Conservation (phyloP, 352 stramenopile species). For the Phytophthora megakarya region DNA sequence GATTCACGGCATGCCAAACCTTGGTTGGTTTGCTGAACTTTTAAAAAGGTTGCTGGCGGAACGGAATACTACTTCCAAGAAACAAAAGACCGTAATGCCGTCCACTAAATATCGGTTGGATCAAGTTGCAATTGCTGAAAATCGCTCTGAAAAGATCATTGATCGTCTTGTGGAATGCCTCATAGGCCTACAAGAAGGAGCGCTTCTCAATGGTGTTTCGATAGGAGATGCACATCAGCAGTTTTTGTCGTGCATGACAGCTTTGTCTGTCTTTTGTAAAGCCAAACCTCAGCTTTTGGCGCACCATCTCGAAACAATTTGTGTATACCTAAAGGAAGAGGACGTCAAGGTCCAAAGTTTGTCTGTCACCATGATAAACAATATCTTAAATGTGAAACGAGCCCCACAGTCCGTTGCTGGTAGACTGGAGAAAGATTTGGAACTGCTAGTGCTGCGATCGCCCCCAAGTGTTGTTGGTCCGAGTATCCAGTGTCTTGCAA, state of each 20-base stretch:
- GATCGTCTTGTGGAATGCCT: conserved; percentile 66
- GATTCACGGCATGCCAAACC: conserved; percentile 67
- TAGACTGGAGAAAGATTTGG: conserved; percentile 68
- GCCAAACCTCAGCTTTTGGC: conserved; percentile 62
- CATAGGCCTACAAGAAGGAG: conserved; percentile 76
- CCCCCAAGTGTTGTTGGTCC: conserved; percentile 85
- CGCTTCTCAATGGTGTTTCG: conserved; percentile 55
- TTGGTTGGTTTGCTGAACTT: conserved; percentile 76
- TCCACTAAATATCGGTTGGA: conserved; percentile 48
- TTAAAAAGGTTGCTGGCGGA: conserved; percentile 63
- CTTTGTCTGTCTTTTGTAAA: conserved; percentile 78
- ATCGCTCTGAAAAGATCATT: conserved; percentile 69
- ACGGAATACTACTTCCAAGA: conserved; percentile 15
- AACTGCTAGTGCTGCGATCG: conserved; percentile 57
- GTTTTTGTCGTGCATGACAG: conserved; percentile 79
- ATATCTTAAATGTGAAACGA: conserved; percentile 64
- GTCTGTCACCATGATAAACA: conserved; percentile 64
- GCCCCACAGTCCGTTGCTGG: conserved; percentile 49
- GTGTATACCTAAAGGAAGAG: conserved; percentile 72
- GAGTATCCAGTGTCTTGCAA: conserved; percentile 76
- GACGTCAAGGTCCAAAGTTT: conserved; percentile 67
- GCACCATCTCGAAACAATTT: conserved; percentile 67
- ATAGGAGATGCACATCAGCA: conserved; percentile 58
- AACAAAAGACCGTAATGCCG: conserved; percentile 20
- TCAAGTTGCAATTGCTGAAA: conserved; percentile 54